These are phyloP conservation scores for Lachnellula suecica DNA, from an alignment of 2,329 filamentous ascomycete genomes.

Conservation along the genomic window DNA sequence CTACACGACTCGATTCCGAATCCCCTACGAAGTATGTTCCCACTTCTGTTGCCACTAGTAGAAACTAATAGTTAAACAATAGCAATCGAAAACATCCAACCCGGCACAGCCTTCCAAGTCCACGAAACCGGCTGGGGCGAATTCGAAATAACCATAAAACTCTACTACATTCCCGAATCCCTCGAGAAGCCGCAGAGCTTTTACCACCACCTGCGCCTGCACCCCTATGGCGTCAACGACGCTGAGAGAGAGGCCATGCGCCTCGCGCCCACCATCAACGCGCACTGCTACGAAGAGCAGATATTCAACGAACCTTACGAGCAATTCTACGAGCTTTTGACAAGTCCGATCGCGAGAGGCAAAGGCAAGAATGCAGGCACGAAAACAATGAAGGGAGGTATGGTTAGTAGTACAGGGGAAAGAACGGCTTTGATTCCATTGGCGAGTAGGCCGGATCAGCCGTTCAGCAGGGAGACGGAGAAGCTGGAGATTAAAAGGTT, in stretches of 20 bases:
- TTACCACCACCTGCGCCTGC: constrained; percentile 87
- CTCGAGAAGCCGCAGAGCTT: constrained; percentile 94
- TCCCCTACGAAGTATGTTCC: constrained; percentile 68
- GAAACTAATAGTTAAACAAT: not conserved
- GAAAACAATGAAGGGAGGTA: constrained; percentile 38
- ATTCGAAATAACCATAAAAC: constrained; percentile 92
- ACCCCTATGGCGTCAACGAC: constrained; percentile 84
- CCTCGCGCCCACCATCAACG: constrained; percentile 64
- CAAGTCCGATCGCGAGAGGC: constrained; percentile 56
- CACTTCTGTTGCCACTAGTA: not conserved
- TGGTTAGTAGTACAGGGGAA: constrained; percentile 47
- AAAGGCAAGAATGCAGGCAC: constrained; percentile 62
- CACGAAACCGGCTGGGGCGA: constrained; percentile 96
- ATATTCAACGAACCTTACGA: constrained; percentile 97
- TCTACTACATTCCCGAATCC: constrained; percentile 87
- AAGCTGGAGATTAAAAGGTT: constrained; percentile 60
- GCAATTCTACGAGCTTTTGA: constrained; percentile 85
- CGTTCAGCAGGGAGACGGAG: constrained; percentile 73
- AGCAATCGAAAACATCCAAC: constrained; percentile 68
- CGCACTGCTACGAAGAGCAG: constrained; percentile 89
- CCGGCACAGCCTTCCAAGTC: constrained; percentile 73
- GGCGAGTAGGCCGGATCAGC: constrained; percentile 63
- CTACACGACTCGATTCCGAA: constrained; percentile 96
- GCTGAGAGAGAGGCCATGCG: constrained; percentile 60
- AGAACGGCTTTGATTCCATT: constrained; percentile 75